A percentile compares a stretch with the other conserved stretches of the same genome.
Evolutionary conservation across 202 grass and related monocot species (phyloP).

Genomic region (Zoysia matrella): DNA sequence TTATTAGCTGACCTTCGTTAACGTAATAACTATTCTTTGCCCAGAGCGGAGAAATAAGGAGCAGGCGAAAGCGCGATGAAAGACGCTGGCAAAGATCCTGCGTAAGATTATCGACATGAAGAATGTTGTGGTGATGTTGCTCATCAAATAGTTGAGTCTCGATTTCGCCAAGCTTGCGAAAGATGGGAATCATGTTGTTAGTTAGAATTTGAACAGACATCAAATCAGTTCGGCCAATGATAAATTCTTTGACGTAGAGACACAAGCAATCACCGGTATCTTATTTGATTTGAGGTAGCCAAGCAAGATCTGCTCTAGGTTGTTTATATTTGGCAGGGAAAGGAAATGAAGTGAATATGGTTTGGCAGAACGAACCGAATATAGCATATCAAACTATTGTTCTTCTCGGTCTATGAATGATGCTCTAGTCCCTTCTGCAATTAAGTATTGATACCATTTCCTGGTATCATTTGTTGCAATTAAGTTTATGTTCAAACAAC

Average conservation of each 20-base stretch:
- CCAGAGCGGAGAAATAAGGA: neutral
- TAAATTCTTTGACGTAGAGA: neutral
- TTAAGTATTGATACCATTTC: neutral
- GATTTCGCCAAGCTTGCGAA: too few species aligned
- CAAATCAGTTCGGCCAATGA: neutral
- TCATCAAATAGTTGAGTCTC: neutral
- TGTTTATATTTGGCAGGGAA: neutral
- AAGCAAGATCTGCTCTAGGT: neutral
- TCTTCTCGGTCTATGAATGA: neutral
- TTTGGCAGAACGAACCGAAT: conserved; percentile 2
- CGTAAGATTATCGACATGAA: neutral
- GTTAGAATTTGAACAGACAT: neutral
- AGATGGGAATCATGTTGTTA: neutral
- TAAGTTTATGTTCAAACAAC: too few species aligned
- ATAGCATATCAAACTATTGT: neutral
- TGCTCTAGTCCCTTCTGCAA: neutral
- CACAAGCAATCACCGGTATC: neutral
- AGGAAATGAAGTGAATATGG: neutral
- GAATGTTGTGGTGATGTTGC: neutral
- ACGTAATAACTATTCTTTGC: neutral
- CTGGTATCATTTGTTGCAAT: neutral
- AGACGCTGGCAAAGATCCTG: neutral
- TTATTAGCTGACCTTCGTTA: neutral
- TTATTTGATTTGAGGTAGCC: too few species aligned
- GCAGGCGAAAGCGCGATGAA: neutral